Percentiles rank a stretch among this genome's conserved stretches.
These are phyloP conservation scores for Botrytis paeoniae DNA, from an alignment of 2,329 filamentous ascomycete genomes.

Conservation along the genomic window DNA sequence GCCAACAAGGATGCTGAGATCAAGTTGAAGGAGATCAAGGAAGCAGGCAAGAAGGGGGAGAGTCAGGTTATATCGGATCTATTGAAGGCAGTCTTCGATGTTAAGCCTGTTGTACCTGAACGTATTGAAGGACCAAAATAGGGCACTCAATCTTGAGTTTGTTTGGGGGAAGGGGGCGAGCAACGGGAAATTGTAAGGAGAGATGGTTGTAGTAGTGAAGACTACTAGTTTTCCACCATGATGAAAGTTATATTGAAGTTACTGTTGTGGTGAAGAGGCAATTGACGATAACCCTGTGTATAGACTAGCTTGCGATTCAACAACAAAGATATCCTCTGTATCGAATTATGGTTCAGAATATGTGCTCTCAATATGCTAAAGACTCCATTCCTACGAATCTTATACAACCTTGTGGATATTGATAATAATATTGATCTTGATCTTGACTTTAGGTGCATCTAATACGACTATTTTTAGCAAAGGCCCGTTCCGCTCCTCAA, in stretches of 20 bases:
- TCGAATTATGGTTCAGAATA: background rate
- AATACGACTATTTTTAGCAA: slow-evolving; percentile 6
- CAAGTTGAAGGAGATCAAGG: slow-evolving; percentile 79
- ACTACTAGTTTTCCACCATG: background rate
- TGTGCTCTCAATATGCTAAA: background rate
- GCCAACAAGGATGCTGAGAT: slow-evolving; percentile 76
- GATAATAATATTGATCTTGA: background rate
- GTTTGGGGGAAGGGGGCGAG: too few species aligned
- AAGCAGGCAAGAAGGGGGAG: slow-evolving; percentile 75
- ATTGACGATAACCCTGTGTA: slow-evolving; percentile 28
- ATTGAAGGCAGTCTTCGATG: slow-evolving; percentile 78
- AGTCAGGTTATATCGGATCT: slow-evolving; percentile 78
- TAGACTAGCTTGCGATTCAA: slow-evolving; percentile 31
- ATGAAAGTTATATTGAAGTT: slow-evolving; percentile 8
- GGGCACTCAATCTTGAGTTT: background rate
- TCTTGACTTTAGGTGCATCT: background rate
- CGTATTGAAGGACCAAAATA: slow-evolving; percentile 38
- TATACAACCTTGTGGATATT: background rate
- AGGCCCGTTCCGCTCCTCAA: background rate
- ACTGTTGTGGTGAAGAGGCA: background rate
- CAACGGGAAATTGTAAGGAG: background rate
- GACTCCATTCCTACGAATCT: background rate
- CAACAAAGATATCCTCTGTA: slow-evolving; percentile 22
- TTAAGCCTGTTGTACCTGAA: slow-evolving; percentile 65
- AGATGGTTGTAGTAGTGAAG: background rate